These are phyloP conservation scores for Plasmodium vinckei DNA, from an alignment of 169 alveolate species.

Conservation along the genomic window DNA sequence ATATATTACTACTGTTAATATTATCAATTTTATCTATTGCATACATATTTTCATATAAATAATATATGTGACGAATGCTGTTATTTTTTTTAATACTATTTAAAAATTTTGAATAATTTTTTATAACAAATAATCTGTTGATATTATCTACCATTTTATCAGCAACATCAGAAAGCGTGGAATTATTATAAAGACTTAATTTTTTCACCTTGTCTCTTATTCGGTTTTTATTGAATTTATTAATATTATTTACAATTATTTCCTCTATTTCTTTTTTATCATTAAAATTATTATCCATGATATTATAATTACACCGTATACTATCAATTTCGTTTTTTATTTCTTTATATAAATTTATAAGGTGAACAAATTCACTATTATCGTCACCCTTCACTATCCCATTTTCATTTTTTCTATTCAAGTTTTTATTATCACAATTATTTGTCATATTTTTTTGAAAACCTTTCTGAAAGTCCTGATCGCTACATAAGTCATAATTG, in stretches of 20 bases:
- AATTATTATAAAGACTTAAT: slow-evolving; percentile 44
- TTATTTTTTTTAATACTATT: slow-evolving; percentile 31
- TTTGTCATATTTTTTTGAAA: background rate
- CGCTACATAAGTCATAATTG: too few species aligned
- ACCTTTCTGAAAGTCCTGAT: too few species aligned
- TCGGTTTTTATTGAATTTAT: slow-evolving; percentile 40
- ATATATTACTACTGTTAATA: slow-evolving; percentile 67
- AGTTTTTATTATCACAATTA: background rate
- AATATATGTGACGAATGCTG: slow-evolving; percentile 47
- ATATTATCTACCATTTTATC: slow-evolving; percentile 53
- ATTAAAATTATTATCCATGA: slow-evolving; percentile 5
- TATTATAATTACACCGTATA: background rate
- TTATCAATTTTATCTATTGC: slow-evolving; percentile 52
- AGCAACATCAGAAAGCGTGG: slow-evolving; percentile 10
- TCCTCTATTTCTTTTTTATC: slow-evolving; percentile 69
- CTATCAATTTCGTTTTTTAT: slow-evolving; percentile 5
- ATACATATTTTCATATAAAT: slow-evolving; percentile 75
- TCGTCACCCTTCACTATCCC: background rate
- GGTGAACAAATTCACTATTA: background rate
- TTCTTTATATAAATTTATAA: slow-evolving; percentile 34
- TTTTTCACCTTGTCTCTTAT: slow-evolving; percentile 74
- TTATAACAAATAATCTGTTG: slow-evolving; percentile 35
- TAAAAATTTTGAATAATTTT: slow-evolving; percentile 36
- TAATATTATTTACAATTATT: slow-evolving; percentile 14
- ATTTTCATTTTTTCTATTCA: slow-evolving; percentile 6